Conservation (phyloP, 495 filamentous ascomycete genomes). For the Massariosphaeria phaeospora region DNA sequence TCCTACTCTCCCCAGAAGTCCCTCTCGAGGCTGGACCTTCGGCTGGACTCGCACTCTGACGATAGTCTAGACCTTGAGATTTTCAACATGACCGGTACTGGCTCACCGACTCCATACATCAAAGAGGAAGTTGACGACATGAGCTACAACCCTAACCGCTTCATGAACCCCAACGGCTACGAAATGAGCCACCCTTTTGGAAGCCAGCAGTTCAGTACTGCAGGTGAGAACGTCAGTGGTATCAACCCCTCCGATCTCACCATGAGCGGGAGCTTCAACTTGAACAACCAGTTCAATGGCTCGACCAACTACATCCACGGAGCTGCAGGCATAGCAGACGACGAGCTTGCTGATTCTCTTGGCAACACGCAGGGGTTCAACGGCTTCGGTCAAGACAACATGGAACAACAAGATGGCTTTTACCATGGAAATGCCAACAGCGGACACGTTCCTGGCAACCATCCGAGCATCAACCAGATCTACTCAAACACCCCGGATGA, state of each 20-base stretch:
- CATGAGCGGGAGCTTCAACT: slow-evolving; percentile 48
- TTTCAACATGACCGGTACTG: slow-evolving; percentile 46
- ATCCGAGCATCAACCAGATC: slow-evolving; percentile 56
- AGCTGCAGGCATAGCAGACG: slow-evolving; percentile 55
- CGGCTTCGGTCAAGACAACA: slow-evolving; percentile 43
- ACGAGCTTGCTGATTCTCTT: slow-evolving; percentile 58
- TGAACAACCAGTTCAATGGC: slow-evolving; percentile 34
- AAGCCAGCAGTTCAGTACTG: slow-evolving; percentile 56
- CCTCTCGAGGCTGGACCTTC: slow-evolving; percentile 37
- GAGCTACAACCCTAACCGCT: slow-evolving; percentile 50
- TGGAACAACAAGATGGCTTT: slow-evolving; percentile 30
- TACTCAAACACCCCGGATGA: slow-evolving; percentile 86
- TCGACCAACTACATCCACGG: slow-evolving; percentile 41
- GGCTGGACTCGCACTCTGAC: slow-evolving; percentile 35
- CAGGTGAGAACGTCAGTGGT: slow-evolving; percentile 53
- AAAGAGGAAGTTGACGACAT: slow-evolving; percentile 73
- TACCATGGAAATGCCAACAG: slow-evolving; percentile 25
- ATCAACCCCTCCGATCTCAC: slow-evolving; percentile 85
- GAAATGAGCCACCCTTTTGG: slow-evolving; percentile 59
- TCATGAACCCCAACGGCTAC: slow-evolving; percentile 56
- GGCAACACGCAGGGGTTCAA: slow-evolving; percentile 45
- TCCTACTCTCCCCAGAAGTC: slow-evolving; percentile 34
- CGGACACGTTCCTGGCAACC: slow-evolving; percentile 26
- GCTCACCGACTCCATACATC: slow-evolving; percentile 60
- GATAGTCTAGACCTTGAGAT: slow-evolving; percentile 39